phyloP scores from a whole-genome alignment of 2,329 filamentous ascomycete genomes.

The Aspergillus fischeri region DNA sequence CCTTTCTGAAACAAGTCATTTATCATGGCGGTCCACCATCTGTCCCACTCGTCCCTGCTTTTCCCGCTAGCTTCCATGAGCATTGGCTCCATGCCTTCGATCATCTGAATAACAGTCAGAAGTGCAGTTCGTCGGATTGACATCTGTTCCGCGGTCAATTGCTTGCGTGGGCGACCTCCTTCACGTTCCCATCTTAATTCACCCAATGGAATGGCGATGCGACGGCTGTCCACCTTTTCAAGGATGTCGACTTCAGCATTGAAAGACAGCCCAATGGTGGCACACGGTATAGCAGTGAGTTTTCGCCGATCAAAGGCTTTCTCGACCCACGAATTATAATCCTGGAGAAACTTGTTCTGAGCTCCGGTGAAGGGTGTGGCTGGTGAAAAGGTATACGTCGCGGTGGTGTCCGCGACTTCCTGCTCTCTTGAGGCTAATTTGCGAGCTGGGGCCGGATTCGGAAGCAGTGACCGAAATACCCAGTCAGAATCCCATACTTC shows the following conservation, averaged over 20 bases:
- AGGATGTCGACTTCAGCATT: slow-evolving; percentile 75
- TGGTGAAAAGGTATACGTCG: slow-evolving; percentile 76
- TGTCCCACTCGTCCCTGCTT: slow-evolving; percentile 86
- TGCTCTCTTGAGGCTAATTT: slow-evolving; percentile 59
- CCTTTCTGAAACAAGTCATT: slow-evolving; percentile 74
- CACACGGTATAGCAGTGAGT: slow-evolving; percentile 72
- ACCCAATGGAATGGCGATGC: slow-evolving; percentile 80
- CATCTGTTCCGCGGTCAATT: slow-evolving; percentile 63
- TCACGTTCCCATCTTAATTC: slow-evolving; percentile 86
- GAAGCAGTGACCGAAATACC: slow-evolving; percentile 74
- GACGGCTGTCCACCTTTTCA: slow-evolving; percentile 64
- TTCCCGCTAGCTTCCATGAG: slow-evolving; percentile 79
- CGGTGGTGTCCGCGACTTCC: slow-evolving; percentile 62
- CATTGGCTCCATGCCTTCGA: slow-evolving; percentile 79
- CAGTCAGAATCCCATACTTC: slow-evolving; percentile 91
- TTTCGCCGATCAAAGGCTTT: slow-evolving; percentile 69
- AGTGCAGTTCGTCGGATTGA: slow-evolving; percentile 77
- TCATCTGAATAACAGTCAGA: slow-evolving; percentile 73
- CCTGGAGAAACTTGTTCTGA: slow-evolving; percentile 74
- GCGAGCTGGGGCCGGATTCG: slow-evolving; percentile 63
- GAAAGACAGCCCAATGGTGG: slow-evolving; percentile 69
- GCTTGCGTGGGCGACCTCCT: slow-evolving; percentile 39
- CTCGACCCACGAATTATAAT: slow-evolving; percentile 79
- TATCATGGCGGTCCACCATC: slow-evolving; percentile 86
- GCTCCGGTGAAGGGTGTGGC: slow-evolving; percentile 78